A percentile compares a stretch with the other conserved stretches of the same genome.
phyloP scores from a whole-genome alignment of 176 grass and related monocot species.

The Rhynchospora tenuis region DNA sequence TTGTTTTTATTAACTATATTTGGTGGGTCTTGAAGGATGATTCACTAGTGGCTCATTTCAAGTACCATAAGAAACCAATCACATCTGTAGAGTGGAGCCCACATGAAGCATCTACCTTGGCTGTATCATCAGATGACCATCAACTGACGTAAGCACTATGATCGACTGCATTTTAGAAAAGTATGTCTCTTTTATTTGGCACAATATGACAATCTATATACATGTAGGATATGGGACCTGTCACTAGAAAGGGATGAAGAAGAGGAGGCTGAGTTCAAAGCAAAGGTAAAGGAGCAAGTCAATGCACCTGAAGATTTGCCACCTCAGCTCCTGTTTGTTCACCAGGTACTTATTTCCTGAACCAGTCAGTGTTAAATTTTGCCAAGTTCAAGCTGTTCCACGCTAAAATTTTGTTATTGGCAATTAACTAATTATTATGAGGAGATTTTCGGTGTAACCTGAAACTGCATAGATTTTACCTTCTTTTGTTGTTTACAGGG shows the following conservation, averaged over 20 bases:
- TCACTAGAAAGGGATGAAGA: conserved; percentile 77
- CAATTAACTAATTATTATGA: background rate
- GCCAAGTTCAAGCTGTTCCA: background rate
- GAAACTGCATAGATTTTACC: conserved; percentile 3
- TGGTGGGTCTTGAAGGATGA: conserved; percentile 32
- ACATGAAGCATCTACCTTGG: conserved; percentile 82
- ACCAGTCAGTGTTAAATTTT: background rate
- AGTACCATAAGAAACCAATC: conserved; percentile 80
- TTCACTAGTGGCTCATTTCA: conserved; percentile 61
- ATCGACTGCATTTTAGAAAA: background rate
- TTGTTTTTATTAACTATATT: conserved; percentile 4
- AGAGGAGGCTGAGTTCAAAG: conserved; percentile 90
- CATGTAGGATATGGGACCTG: conserved; percentile 80
- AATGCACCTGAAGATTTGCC: conserved; percentile 81
- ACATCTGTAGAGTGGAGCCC: conserved; percentile 93
- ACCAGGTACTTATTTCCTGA: conserved; percentile 47
- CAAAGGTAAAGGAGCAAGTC: conserved; percentile 69
- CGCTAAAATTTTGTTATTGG: background rate
- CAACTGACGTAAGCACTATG: conserved; percentile 58
- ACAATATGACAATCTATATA: background rate
- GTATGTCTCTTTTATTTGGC: background rate
- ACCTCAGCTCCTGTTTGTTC: conserved; percentile 85
- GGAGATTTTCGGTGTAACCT: background rate
- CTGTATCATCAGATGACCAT: conserved; percentile 77
- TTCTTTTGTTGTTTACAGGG: conserved; percentile 41